Base-by-base conservation (phyloP, 2,329 filamentous ascomycete genomes). In the Botrytis squamosa region DNA sequence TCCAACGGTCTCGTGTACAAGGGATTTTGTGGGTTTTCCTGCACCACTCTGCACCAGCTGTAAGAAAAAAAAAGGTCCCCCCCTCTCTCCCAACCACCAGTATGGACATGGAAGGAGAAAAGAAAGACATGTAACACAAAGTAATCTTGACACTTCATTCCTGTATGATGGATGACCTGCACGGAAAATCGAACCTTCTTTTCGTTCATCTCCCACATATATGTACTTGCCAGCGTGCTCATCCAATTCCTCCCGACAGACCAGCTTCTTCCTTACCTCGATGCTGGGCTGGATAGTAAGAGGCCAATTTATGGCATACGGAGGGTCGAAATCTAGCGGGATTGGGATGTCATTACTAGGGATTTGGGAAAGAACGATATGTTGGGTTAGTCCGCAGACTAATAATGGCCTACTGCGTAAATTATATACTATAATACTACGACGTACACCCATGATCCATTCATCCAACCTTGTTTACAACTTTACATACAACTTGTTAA, bases 11-110 rank as follows among this genome's bases (percentile, higher is more conserved):
- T 40, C 65, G 65, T 68, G 25, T 68, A 25, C 46, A 55, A 55
- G 65, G 46, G 46, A 68, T 68, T 67, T 55, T 68, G 65, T 68
- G 46, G 46, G 46, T 40, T 68, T 55, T 68, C 36, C 44, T 55
- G 29, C 64, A 67, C 46, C 46, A 29, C 52, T 55, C n/a, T 55
- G 52, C 52, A 55, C 52, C n/a, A 55, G 33, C 10, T 40, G 33
- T 55, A 40, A 55, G 33, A 66, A 52, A 66, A 49, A 49, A 49
- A 55, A 55, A 29, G 25, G 5, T n/a, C 14, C 25, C 49, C 18
- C 40, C 40, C 38, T 20, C 62, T 29, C 25, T 18, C n/a, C 57
- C 33, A n/a, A 52, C 22, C 33, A 62, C 22, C 33, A 62, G 25
- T 59, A 10, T 59, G 7, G 49, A 29, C 25, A 33, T 59, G 7